Evolutionary conservation across 768 basidiomycete genomes (phyloP).

Genomic region (Kockovaella imperatae): DNA sequence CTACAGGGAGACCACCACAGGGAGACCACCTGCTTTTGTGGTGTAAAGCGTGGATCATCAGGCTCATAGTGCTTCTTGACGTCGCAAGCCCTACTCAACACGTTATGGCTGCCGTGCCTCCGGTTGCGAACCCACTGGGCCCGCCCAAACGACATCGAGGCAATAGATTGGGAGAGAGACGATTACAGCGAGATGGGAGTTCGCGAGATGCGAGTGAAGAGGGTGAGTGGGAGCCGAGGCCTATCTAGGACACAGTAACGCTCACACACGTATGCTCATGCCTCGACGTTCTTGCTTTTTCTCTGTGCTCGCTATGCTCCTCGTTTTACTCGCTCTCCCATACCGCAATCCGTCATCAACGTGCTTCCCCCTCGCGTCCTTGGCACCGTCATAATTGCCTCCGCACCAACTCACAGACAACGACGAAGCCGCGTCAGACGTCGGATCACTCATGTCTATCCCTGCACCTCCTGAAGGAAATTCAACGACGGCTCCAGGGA

Average conservation of each 20-base stretch:
- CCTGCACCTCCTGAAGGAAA: conserved; percentile 10
- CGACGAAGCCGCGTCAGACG: conserved; percentile 31
- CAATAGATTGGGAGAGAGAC: conserved; percentile 22
- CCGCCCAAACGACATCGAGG: conserved; percentile 16
- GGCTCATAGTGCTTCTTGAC: background rate
- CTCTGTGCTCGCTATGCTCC: background rate
- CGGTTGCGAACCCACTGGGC: conserved; percentile 9
- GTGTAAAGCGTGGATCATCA: background rate
- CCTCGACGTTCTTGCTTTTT: background rate
- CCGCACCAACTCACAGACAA: conserved; percentile 13
- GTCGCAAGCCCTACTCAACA: background rate
- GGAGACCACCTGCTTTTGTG: too few relatives aligned
- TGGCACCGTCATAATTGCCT: background rate
- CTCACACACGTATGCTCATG: background rate
- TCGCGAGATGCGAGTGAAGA: conserved; percentile 46
- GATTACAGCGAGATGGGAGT: conserved; percentile 22
- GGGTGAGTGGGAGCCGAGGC: conserved; percentile 23
- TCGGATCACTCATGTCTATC: conserved; percentile 27
- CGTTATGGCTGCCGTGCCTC: conserved; percentile 3
- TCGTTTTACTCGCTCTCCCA: conserved; percentile 5
- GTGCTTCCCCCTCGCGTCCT: background rate
- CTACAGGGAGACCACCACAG: too few relatives aligned
- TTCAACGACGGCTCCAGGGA: conserved; percentile 5
- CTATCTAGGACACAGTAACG: too few relatives aligned
- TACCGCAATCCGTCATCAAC: background rate